Percentiles rank a stretch among this genome's conserved stretches.
These are phyloP conservation scores for Quercus parvula DNA, from an alignment of 306 rosid species.

Conservation along the genomic window DNA sequence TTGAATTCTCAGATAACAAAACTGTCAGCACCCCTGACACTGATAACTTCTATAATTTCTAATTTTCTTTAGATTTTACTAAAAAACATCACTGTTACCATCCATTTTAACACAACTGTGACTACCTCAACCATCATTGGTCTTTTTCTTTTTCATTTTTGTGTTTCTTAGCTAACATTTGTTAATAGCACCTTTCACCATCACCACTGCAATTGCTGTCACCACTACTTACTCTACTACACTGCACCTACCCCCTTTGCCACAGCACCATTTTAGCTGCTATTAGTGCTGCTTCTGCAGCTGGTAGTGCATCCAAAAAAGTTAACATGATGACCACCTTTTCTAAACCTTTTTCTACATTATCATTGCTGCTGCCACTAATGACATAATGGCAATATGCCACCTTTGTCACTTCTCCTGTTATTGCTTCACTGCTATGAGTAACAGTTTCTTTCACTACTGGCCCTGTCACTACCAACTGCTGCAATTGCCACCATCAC, in stretches of 20 bases:
- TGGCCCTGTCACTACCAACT: neutral
- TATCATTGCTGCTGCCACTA: neutral
- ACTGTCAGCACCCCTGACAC: neutral
- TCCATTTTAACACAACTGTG: neutral
- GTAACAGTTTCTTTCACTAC: neutral
- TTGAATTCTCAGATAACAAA: neutral
- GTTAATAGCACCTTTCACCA: neutral
- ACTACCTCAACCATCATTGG: neutral
- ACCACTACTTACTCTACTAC: neutral
- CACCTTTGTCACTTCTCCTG: neutral
- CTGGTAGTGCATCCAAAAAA: neutral
- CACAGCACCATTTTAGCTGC: neutral
- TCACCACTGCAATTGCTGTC: neutral
- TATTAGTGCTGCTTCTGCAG: neutral
- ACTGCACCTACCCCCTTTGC: neutral
- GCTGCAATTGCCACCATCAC: conserved; percentile 7
- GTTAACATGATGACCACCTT: neutral
- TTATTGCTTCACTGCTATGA: neutral
- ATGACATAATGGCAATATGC: neutral
- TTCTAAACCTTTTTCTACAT: neutral
- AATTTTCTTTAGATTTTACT: neutral
- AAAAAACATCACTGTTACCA: neutral
- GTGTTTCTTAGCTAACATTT: neutral
- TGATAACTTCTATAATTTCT: neutral
- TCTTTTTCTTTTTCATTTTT: neutral